Base-by-base conservation (phyloP, 2,329 filamentous ascomycete genomes). In the Alternaria solani region DNA sequence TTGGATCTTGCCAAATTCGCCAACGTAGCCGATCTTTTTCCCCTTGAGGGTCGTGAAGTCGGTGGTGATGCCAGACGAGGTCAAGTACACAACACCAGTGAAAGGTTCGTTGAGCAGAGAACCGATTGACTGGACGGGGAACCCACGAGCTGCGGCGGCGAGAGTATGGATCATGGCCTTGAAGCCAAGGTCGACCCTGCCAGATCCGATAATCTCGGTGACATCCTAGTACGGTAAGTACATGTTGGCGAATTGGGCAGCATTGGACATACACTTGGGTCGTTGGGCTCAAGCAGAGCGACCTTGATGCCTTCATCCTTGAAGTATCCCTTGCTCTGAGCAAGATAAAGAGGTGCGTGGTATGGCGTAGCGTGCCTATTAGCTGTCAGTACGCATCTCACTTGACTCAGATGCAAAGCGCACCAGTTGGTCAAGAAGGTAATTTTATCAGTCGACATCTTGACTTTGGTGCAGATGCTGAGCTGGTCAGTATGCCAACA, bases 391-490 rank as follows among this genome's bases (percentile, higher is more conserved):
- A 57, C 30, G 16, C 18, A 20, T 16, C 38, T 51, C 4, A 66
- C 20, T 51, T 51, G 36, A 38, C 49, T 38, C 11, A 41, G 16
- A 44, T 53, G 36, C 38, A 57, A 20, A 16, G 60, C 67, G 76
- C 87, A 92, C 91, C 91, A 93, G 85, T 93, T 93, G 81, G 90
- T 91, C 78, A 93, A 84, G 82, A 93, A 93, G 54, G 90, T 93
- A 75, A 93, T 92, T 88, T 93, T 93, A 78, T 93, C 90, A 79
- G 89, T 92, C 77, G 90, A 88, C 90, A 93, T 93, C 77, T 82
- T 87, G 75, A 71, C 66, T 63, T 23, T 4, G 4, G 68, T 74
- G 82, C 87, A 78, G 87, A 84, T 76, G 71, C 69, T 70, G 56
- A 25, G 36, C 44, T 30, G 61, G 59, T 71, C 51, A 71, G 69